Percentiles rank a stretch among this genome's conserved stretches.
phyloP scores from a whole-genome alignment of 2,329 filamentous ascomycete species.

The Colletotrichum tamarilloi region DNA sequence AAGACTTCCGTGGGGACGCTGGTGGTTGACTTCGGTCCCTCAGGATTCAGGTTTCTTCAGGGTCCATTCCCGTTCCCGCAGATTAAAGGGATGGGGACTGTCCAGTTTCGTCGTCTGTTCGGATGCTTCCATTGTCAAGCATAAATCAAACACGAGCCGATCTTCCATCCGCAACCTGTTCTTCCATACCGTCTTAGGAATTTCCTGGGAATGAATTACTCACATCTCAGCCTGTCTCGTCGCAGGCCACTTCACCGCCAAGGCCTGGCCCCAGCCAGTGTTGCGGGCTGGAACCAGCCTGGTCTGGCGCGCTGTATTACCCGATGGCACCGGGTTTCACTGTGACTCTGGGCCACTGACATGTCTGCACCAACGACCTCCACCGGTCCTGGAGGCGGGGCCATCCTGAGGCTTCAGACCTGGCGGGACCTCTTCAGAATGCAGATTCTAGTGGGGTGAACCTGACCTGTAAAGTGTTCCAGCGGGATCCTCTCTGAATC shows the following conservation, averaged over 20 bases:
- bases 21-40: neutral
- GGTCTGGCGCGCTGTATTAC: neutral
- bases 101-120: conserved; percentile 27
- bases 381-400: neutral
- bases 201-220: neutral
- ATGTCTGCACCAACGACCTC: conserved; percentile 21
- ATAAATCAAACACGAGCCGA: conserved; percentile 32
- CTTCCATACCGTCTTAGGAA: neutral
- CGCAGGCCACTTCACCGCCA: conserved; percentile 25
- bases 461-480: neutral
- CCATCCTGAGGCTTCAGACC: conserved; percentile 10
- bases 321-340: conserved; percentile 24
- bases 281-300: conserved; percentile 26
- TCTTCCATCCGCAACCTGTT: conserved; percentile 7
- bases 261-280: conserved; percentile 10
- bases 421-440: neutral
- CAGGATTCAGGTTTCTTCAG: conserved; percentile 12
- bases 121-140: conserved; percentile 31
- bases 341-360: conserved; percentile 18
- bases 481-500: conserved; percentile 23
- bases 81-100: conserved; percentile 15
- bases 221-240: conserved; percentile 1
- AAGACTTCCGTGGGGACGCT: neutral
- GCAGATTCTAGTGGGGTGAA: neutral
- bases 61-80: conserved; percentile 20